These are phyloP conservation scores for Sugiyamaella valdiviana DNA, from an alignment of 805 yeast genomes.

Conservation along the genomic window DNA sequence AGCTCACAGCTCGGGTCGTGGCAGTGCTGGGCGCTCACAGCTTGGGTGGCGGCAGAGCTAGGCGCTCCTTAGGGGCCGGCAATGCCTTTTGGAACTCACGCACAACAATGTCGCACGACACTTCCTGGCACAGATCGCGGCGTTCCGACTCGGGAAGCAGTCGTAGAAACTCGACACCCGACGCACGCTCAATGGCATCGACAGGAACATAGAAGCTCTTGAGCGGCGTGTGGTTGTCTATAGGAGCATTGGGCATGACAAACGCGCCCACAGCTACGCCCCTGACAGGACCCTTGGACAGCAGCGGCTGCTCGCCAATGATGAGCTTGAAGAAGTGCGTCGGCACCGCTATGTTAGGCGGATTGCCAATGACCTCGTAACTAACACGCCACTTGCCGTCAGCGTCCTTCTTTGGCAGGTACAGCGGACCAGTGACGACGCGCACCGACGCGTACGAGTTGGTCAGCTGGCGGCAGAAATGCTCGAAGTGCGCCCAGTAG, in stretches of 20 bases:
- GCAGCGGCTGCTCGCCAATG: conserved; percentile 64
- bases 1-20: too few species aligned
- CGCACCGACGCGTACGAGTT: conserved; percentile 67
- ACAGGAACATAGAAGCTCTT: conserved; percentile 78
- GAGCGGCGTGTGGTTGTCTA: conserved; percentile 65
- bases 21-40: background rate
- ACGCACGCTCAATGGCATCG: conserved; percentile 79
- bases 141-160: conserved; percentile 53
- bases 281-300: conserved; percentile 15
- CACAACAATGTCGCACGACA: conserved; percentile 70
- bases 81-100: conserved; percentile 58
- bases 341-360: conserved; percentile 95
- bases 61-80: conserved; percentile 24
- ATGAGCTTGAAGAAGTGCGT: conserved; percentile 91
- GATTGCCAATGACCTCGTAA: conserved; percentile 93
- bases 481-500: conserved; percentile 96
- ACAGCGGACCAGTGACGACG: conserved; percentile 89
- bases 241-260: conserved; percentile 83
- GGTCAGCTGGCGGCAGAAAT: conserved; percentile 75
- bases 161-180: conserved; percentile 77
- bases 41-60: conserved; percentile 18
- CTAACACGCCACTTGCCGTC: conserved; percentile 82
- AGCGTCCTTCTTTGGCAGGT: conserved; percentile 67
- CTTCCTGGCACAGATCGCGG: conserved; percentile 70
- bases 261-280: conserved; percentile 79